A percentile compares a stretch with the other conserved stretches of the same genome.
These are phyloP conservation scores for Rhodotorula sp. DNA, from an alignment of 1,284 basidiomycete species.

Conservation along the genomic window DNA sequence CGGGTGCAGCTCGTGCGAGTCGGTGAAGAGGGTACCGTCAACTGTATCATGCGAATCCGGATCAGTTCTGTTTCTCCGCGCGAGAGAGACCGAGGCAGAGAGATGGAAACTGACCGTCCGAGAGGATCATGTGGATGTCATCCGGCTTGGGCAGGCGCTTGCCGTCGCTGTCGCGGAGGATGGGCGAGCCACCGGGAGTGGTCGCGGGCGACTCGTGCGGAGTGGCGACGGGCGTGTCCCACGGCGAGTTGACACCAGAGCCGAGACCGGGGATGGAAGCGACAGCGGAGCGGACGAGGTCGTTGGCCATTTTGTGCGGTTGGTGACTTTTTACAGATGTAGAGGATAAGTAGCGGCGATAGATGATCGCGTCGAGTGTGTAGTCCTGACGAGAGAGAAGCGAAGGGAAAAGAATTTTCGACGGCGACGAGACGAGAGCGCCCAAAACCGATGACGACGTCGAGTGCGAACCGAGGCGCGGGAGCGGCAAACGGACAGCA, in stretches of 20 bases:
- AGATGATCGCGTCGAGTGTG: neutral
- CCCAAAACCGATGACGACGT: neutral
- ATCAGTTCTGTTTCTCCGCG: neutral
- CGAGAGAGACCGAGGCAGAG: no score
- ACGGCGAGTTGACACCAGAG: conserved; percentile 24
- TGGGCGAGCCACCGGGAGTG: conserved; percentile 26
- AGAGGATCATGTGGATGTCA: conserved; percentile 41
- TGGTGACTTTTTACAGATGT: neutral
- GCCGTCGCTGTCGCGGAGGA: conserved; percentile 13
- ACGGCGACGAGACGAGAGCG: neutral
- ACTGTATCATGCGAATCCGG: neutral
- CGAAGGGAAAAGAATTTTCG: conserved; percentile 1
- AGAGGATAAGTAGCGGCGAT: neutral
- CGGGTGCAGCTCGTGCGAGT: conserved; percentile 42
- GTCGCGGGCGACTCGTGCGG: conserved; percentile 33
- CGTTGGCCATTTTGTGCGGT: neutral
- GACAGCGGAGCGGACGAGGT: conserved; percentile 23
- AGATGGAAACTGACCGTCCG: conserved; percentile 30
- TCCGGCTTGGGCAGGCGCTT: conserved; percentile 31
- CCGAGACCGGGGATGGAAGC: conserved; percentile 22
- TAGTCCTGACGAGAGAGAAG: neutral
- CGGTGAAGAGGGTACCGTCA: conserved; percentile 43
- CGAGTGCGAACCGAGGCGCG: neutral
- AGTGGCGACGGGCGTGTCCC: conserved; percentile 37
- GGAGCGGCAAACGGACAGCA: neutral